Evolutionary conservation across 331 rosid genomes (phyloP), one percentile per base, ranked within the genome.

Genomic region (Acacia pycnantha): DNA sequence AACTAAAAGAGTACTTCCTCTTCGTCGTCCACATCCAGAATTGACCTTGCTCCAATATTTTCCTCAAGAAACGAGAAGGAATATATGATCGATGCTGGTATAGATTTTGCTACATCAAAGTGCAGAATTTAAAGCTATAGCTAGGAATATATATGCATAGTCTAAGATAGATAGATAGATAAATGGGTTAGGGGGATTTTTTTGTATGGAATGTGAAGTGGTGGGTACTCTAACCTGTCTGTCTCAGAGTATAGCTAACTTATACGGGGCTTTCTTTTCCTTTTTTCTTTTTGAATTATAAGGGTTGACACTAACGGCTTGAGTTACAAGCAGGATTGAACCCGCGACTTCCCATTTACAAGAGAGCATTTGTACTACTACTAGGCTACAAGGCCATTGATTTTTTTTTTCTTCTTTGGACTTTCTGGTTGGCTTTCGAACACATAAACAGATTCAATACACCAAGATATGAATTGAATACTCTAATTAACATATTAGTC

Each of bases 31-130:
- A 85, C 86, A 81, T 88, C 93, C 91, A 87, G 77, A 86, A 87
- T 72, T 85, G 85, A 81, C 86, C 89, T 79, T 88, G 88, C 82
- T 93, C 97, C 98, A 91, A 91, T 82, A 54, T 13, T 50, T 94
- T 83, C 33, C 35, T 61, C 73, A 41, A 43, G 5, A 11, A 6
- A 50, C 26, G 31, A 41, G 29, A 62, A 31, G 69, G 66, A 10
- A 48, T 51, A 50, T 50, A 48, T 50, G 51, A n/a, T 11, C 27
- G 5, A 41, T 22, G 53, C 2, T 16, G 43, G 22, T n/a, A 9
- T 58, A 22, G 24, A 19, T 33, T 31, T 29, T 31, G 13, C 71
- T 65, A 31, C 70, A 15, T 65, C 71, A 31, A 65, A 33, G 46
- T 16, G 2, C 6, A 35, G 71, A 65, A 31, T 43, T 64, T 79